Conservation (phyloP, 2,329 filamentous ascomycete genomes). For the Samsoniella hepiali region DNA sequence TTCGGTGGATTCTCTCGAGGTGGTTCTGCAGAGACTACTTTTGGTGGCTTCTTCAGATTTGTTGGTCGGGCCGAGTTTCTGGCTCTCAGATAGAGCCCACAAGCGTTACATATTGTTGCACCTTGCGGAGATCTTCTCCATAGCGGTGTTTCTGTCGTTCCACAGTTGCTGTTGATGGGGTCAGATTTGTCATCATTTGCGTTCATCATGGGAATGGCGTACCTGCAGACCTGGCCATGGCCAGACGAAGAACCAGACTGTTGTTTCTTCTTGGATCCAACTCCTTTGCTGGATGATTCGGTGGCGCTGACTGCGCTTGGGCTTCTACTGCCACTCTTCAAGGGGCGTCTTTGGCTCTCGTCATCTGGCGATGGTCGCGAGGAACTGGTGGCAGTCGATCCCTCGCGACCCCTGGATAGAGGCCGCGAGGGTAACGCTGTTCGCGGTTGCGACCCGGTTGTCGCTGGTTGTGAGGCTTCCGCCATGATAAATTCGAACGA, state of each 20-base stretch:
- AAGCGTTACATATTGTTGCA: constrained; percentile 96
- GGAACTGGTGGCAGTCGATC: constrained; percentile 13
- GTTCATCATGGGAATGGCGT: not conserved
- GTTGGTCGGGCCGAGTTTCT: constrained; percentile 88
- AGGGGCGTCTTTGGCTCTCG: constrained; percentile 23
- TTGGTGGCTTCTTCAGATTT: constrained; percentile 76
- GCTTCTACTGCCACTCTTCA: constrained; percentile 27
- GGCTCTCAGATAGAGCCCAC: constrained; percentile 90
- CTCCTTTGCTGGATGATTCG: constrained; percentile 9
- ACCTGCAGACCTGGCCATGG: constrained; percentile 19
- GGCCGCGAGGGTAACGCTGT: constrained; percentile 39
- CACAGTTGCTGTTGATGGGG: constrained; percentile 70
- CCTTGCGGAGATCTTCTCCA: constrained; percentile 93
- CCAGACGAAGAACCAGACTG: constrained; percentile 8
- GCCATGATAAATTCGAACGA: constrained; percentile 27
- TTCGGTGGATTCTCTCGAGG: constrained; percentile 43
- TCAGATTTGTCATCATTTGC: constrained; percentile 6
- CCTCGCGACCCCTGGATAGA: constrained; percentile 32
- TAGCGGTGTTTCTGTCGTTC: constrained; percentile 86
- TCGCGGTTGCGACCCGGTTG: constrained; percentile 29
- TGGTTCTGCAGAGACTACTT: constrained; percentile 42
- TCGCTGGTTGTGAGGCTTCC: constrained; percentile 28
- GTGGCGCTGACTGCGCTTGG: constrained; percentile 28
- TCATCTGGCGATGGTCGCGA: constrained; percentile 25
- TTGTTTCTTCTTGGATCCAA: constrained; percentile 16